Conservation (phyloP, 805 yeast genomes). For the Metschnikowia dekortorum region DNA sequence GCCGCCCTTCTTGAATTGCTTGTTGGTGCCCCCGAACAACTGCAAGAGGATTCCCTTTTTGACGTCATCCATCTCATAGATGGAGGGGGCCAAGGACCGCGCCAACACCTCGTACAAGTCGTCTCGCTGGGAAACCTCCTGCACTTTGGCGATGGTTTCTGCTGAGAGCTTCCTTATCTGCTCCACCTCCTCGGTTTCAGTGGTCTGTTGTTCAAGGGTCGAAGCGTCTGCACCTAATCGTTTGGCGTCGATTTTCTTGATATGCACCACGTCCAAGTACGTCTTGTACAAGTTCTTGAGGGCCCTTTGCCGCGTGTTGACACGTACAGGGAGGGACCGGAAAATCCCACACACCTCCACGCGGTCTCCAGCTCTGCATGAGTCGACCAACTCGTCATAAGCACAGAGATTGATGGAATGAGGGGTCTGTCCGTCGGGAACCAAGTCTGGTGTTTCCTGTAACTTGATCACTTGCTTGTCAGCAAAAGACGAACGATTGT, state of each 20-base stretch:
- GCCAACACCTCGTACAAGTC: constrained; percentile 85
- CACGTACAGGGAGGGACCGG: constrained; percentile 86
- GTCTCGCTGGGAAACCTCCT: constrained; percentile 55
- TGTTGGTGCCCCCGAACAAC: constrained; percentile 93
- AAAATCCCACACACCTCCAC: constrained; percentile 94
- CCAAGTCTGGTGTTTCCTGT: constrained; percentile 94
- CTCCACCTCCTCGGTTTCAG: constrained; percentile 67
- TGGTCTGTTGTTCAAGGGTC: constrained; percentile 56
- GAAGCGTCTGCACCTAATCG: constrained; percentile 78
- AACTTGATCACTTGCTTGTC: constrained; percentile 92
- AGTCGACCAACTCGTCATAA: constrained; percentile 92
- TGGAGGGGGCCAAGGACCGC: constrained; percentile 93
- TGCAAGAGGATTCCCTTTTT: constrained; percentile 92
- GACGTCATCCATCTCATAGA: constrained; percentile 93
- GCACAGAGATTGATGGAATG: constrained; percentile 92
- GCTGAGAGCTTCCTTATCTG: constrained; percentile 66
- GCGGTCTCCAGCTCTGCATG: constrained; percentile 94
- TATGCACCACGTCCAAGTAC: constrained; percentile 89
- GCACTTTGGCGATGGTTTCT: constrained; percentile 64
- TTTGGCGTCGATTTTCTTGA: constrained; percentile 77
- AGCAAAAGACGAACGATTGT: constrained; percentile 88
- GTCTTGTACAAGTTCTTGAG: constrained; percentile 85
- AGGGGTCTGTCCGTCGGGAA: constrained; percentile 98
- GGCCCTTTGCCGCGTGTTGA: constrained; percentile 79
- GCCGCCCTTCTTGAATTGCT: constrained; percentile 84